Base-by-base conservation (phyloP, 1,139 yeast genomes). In the Arxiozyma slooffiae region DNA sequence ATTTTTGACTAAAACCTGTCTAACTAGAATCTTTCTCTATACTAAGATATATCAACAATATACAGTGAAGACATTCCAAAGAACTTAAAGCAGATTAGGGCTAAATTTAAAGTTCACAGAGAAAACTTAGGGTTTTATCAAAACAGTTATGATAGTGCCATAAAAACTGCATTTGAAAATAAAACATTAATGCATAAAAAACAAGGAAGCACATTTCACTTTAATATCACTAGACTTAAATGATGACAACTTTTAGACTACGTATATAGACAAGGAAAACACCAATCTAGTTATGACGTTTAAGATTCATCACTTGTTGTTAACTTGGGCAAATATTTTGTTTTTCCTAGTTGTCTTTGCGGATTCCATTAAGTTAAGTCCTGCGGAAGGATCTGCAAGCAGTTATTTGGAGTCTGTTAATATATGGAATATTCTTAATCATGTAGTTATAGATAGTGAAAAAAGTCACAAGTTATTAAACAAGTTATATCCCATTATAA, bases 401-500 rank as follows among this genome's bases (percentile, higher is more conserved):
- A 41, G 3, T 21, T 14, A 26, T 26, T 17, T 26, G 6, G 57
- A 55, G 26, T 39, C 46, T 2, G 45, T 44, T 3, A 50, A 50
- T 38, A 46, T 55, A 11, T 54, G 58, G 56, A 50, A 55, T 11
- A 50, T 54, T 24, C 50, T 55, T 7, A 46, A 44, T 39, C 44
- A 42, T 36, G 18, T 55, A 17, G 21, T 52, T 22, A 45, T 36
- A 4, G 52, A 41, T n/a, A 41, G 9, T 7, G 26, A 44, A 18
- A 16, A 26, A 7, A 24, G 30, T n/a, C 38, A 22, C 5, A 9
- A 14, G 1, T 22, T 53, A 14, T 22, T 57, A 38, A 38, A 49
- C n/a, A 52, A 46, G 7, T 20, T 59, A 22, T 59, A 59, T 37
- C 60, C 62, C 7, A 23, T 52, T 43, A 38, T 16, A 16, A 20